Conservation (phyloP, 2,329 filamentous ascomycete species). For the Neoarthrinium moseri region DNA sequence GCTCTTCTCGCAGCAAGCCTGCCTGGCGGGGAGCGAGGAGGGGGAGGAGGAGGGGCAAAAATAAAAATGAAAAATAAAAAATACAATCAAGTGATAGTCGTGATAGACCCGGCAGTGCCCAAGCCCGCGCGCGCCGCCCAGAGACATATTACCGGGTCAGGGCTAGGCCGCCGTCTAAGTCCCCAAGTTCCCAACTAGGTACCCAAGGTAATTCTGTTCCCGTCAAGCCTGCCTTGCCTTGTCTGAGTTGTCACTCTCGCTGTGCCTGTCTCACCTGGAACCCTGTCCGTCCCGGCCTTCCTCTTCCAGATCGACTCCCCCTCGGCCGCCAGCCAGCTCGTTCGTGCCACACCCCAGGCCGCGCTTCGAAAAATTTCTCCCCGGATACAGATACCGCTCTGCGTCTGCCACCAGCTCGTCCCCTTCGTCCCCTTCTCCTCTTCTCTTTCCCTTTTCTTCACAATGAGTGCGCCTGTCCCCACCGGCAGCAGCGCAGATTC, state of each 20-base stretch:
- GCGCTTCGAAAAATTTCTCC: slow-evolving; percentile 7
- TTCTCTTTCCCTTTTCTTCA: slow-evolving; percentile 29
- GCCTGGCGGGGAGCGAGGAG: no score
- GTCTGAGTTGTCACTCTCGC: slow-evolving; percentile 9
- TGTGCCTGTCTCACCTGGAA: slow-evolving; percentile 8
- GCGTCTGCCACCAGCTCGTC: slow-evolving; percentile 15
- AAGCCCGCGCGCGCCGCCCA: no score
- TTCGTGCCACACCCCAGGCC: slow-evolving; percentile 8
- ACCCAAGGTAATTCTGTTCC: neutral
- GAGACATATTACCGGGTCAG: slow-evolving; percentile 2
- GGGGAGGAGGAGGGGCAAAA: no score
- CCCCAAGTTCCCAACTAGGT: neutral
- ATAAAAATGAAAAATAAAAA: no score
- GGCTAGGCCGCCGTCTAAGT: slow-evolving; percentile 1
- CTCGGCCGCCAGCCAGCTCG: neutral
- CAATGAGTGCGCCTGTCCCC: slow-evolving; percentile 32
- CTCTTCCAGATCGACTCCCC: slow-evolving; percentile 7
- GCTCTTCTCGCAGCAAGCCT: neutral
- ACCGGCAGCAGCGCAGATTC: slow-evolving; percentile 33
- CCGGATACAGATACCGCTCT: slow-evolving; percentile 7
- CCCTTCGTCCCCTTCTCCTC: slow-evolving; percentile 26
- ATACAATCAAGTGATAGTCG: no score
- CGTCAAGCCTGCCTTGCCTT: no score
- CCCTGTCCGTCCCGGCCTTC: slow-evolving; percentile 10
- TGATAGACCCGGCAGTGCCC: no score